Base-by-base conservation (phyloP, 2,329 filamentous ascomycete species). In the Paraconiothyrium brasiliense region DNA sequence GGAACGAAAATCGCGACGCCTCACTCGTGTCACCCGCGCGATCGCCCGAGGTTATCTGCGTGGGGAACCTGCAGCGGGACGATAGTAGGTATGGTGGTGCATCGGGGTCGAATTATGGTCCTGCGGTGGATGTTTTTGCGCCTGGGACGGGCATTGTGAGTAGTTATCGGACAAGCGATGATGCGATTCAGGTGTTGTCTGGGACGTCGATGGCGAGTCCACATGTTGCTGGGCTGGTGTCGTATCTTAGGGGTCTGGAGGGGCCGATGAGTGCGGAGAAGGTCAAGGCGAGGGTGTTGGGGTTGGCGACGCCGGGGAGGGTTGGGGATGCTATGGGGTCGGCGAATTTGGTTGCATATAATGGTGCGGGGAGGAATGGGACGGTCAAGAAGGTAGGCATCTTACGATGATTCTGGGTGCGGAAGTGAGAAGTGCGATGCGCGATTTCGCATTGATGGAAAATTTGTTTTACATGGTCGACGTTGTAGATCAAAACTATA, bases 151-250 rank as follows among this genome's bases (percentile, higher is more conserved):
- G 67, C n/a, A 70, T 82, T 32, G 70, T 81, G 0, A 84, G 81
- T 61, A 78, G 86, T 11, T 86, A 81, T 39, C 71, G 71, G 52
- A 77, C 74, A 41, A 84, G 77, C 22, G 80, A 84, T 27, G 83
- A 60, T 22, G 69, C 68, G 1, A 71, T 65, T 73, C 77, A 77
- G 51, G 80, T 71, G 32, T 81, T 87, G 68, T 84, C 81, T 14
- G 88, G 88, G 37, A 90, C 88, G 6, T 87, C 84, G 39, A 89
- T 89, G 87, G 88, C 90, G 30, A 84, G 85, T 13, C 90, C 90
- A 1, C 89, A 91, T 73, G 84, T 92, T 57, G 85, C 87, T 51
- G 90, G 90, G 51, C 81, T 92, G 3, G 88, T 87, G 14, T 89
- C 88, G 32, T 92, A 92, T 77, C 79, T 92, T 35, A 88, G 91